Percentiles rank a stretch among this genome's conserved stretches.
Evolutionary conservation across 2,329 filamentous ascomycete genomes (phyloP).

Genomic region (Zasmidium citrigriseum): DNA sequence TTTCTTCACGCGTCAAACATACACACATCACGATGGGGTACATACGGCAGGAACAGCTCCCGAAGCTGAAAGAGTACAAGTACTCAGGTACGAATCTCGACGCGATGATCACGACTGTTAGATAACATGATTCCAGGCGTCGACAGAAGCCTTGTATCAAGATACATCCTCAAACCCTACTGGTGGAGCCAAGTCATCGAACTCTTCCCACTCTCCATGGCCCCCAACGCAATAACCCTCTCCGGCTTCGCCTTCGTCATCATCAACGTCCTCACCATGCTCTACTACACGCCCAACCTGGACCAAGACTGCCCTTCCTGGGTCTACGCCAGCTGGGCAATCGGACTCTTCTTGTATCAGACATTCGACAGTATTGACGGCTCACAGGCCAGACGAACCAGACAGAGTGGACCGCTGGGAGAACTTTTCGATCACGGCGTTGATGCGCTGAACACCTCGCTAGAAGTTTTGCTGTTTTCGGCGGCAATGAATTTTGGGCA

Average conservation of each 20-base stretch:
- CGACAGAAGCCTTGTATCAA: constrained; percentile 85
- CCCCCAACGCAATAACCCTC: constrained; percentile 75
- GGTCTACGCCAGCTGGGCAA: constrained; percentile 92
- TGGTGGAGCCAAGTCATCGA: constrained; percentile 94
- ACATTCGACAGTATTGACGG: constrained; percentile 98
- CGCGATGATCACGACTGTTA: background rate
- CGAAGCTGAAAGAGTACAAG: constrained; percentile 89
- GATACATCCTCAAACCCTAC: constrained; percentile 95
- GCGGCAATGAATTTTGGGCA: constrained; percentile 91
- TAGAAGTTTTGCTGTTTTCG: constrained; percentile 90
- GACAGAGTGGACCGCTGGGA: constrained; percentile 88
- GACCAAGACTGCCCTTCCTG: constrained; percentile 91
- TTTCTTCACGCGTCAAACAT: background rate
- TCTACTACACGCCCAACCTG: constrained; percentile 94
- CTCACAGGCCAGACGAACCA: constrained; percentile 87
- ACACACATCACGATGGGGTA: constrained; percentile 66
- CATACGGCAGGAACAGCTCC: constrained; percentile 86
- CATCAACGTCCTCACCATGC: constrained; percentile 82
- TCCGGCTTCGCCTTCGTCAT: constrained; percentile 89
- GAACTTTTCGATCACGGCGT: constrained; percentile 98
- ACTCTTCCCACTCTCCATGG: constrained; percentile 94
- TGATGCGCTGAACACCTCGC: constrained; percentile 92
- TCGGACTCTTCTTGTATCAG: constrained; percentile 92
- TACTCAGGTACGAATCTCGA: constrained; percentile 54
- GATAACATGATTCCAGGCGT: constrained; percentile 53